phyloP scores from a whole-genome alignment of 805 yeast genomes.

The Yamadazyma ubonensis region DNA sequence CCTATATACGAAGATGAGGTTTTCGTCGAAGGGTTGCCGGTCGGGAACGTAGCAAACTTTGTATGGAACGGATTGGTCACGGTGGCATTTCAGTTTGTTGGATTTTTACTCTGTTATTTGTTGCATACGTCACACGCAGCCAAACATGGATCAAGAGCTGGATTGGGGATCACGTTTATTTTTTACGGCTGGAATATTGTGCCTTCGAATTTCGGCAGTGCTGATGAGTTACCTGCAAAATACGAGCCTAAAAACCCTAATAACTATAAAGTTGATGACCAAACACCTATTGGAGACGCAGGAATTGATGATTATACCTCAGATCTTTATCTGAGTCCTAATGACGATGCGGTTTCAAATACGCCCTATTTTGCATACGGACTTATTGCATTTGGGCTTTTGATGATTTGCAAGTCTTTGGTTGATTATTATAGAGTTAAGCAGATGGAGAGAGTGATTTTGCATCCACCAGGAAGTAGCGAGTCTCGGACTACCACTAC shows the following conservation, averaged over 20 bases:
- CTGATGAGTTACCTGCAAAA: slow-evolving; percentile 32
- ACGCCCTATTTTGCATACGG: slow-evolving; percentile 60
- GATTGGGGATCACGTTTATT: slow-evolving; percentile 81
- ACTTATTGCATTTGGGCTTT: slow-evolving; percentile 65
- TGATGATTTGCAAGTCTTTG: slow-evolving; percentile 65
- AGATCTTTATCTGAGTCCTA: slow-evolving; percentile 20
- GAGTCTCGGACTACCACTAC: neutral
- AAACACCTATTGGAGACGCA: slow-evolving; percentile 23
- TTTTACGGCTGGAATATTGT: slow-evolving; percentile 52
- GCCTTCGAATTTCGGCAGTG: slow-evolving; percentile 40
- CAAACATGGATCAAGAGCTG: slow-evolving; percentile 90
- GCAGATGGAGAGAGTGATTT: slow-evolving; percentile 65
- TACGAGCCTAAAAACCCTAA: slow-evolving; percentile 37
- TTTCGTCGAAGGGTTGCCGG: slow-evolving; percentile 93
- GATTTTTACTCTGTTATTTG: slow-evolving; percentile 85
- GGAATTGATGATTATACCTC: slow-evolving; percentile 34
- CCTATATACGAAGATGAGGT: slow-evolving; percentile 85
- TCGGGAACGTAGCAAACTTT: slow-evolving; percentile 85
- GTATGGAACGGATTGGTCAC: slow-evolving; percentile 89
- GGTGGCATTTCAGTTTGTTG: slow-evolving; percentile 90
- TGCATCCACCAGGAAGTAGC: slow-evolving; percentile 21
- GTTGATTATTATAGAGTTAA: slow-evolving; percentile 73
- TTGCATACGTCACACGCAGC: slow-evolving; percentile 97
- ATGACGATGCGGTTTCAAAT: slow-evolving; percentile 8
- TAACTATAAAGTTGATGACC: slow-evolving; percentile 28